Base-by-base conservation (phyloP, 306 rosid species). In the Sophora flavescens region DNA sequence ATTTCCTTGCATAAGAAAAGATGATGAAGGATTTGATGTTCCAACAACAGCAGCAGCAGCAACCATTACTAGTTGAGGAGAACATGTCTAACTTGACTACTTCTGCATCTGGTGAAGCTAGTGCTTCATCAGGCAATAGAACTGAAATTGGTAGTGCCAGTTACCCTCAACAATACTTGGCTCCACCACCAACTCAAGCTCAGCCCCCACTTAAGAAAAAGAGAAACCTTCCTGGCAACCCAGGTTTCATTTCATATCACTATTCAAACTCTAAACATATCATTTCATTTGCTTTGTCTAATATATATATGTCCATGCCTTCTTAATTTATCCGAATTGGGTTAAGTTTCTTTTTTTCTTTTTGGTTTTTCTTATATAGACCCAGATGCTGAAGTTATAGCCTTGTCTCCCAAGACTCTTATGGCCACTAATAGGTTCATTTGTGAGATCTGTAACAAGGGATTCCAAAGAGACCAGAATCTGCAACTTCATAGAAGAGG, bases 401-500 rank as follows among this genome's bases (percentile, higher is more conserved):
- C 91, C 28, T 80, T 91, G 79, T 91, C 97, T 7, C 97, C 97
- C 26, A 91, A 84, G 84, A 63, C 87, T 38, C 93, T 91, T 0
- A 16, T 91, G 81, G 89, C 97, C 8, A 89, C 93, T 11, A 91
- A 91, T 63, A 84, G 92, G 77, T 91, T 91, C 84, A 22, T 87
- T 3, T 91, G 93, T 63, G 93, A 89, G 92, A 86, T 91, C 84
- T 91, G 97, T 68, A 81, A 83, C 76, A 91, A 91, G 16, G 97
- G 97, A 76, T 91, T 91, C 78, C 93, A 91, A 45, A 84, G 97
- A 33, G 97, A 91, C 22, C 97, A 91, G 82, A 91, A 91, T 79
- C 90, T 91, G 15, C 97, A 91, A 66, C 97, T 91, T 17, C 97
- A 91, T 57, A 84, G 91, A 69, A 86, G 97, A 86, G 97, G 93